Percentiles rank a stretch among this genome's conserved stretches.
phyloP scores from a whole-genome alignment of 441 rosid genomes.

The Pelargonium australe region DNA sequence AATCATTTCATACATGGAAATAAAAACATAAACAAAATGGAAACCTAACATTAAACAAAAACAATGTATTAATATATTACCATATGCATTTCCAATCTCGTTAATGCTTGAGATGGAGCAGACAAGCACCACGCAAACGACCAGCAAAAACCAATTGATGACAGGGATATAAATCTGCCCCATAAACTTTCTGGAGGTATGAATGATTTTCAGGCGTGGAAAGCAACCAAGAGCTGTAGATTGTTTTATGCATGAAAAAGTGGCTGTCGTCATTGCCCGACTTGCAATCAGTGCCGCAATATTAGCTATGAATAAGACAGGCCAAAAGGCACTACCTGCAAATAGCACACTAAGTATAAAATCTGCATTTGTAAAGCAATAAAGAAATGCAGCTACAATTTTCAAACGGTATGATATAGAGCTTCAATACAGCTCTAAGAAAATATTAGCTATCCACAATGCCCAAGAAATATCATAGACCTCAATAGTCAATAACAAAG shows the following conservation, averaged over 20 bases:
- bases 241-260: conserved; percentile 95
- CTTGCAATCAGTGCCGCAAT: conserved; percentile 93
- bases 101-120: conserved; percentile 68
- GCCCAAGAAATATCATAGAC: neutral
- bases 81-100: conserved; percentile 96
- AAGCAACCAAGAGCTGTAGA: conserved; percentile 92
- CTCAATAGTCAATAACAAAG: conserved; percentile 2
- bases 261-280: conserved; percentile 93
- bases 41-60: conserved; percentile 6
- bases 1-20: neutral
- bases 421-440: conserved; percentile 8
- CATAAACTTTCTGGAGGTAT: conserved; percentile 95
- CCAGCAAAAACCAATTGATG: conserved; percentile 94
- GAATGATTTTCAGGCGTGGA: conserved; percentile 94
- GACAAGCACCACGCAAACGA: conserved; percentile 64
- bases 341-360: conserved; percentile 17
- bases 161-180: conserved; percentile 98
- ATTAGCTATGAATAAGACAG: conserved; percentile 69
- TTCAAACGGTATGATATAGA: conserved; percentile 4
- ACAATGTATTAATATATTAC: conserved; percentile 37
- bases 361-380: conserved; percentile 10
- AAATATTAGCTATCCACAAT: neutral
- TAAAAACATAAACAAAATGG: neutral
- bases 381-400: neutral
- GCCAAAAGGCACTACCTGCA: conserved; percentile 80